phyloP scores from a whole-genome alignment of 805 yeast genomes.

The Candida sakaeoensis region DNA sequence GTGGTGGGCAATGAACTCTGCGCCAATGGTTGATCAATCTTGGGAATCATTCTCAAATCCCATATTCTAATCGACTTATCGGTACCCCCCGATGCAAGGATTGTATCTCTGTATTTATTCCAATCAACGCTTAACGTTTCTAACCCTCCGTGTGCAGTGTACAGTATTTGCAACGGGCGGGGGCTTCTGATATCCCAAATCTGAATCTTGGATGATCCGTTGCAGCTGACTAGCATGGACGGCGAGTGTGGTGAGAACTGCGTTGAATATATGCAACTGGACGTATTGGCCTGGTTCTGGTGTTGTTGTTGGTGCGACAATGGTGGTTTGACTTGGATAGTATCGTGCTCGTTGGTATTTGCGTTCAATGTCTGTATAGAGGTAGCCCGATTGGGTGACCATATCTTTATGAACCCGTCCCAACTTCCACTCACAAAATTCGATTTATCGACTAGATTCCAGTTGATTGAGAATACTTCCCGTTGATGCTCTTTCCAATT shows the following conservation, averaged over 20 bases:
- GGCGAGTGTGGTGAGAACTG: slow-evolving; percentile 84
- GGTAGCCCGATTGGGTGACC: slow-evolving; percentile 61
- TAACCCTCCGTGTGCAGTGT: slow-evolving; percentile 72
- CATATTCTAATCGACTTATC: slow-evolving; percentile 81
- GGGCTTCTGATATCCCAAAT: slow-evolving; percentile 80
- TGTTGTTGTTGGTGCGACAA: slow-evolving; percentile 35
- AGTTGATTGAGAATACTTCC: slow-evolving; percentile 70
- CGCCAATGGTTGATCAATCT: slow-evolving; percentile 31
- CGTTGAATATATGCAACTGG: slow-evolving; percentile 75
- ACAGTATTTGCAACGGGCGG: slow-evolving; percentile 55
- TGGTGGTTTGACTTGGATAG: slow-evolving; percentile 25
- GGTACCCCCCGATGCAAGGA: slow-evolving; percentile 88
- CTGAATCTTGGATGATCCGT: slow-evolving; percentile 69
- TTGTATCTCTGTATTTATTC: slow-evolving; percentile 80
- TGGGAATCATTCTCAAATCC: slow-evolving; percentile 75
- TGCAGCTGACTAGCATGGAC: slow-evolving; percentile 61
- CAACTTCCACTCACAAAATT: slow-evolving; percentile 78
- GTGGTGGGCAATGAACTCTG: slow-evolving; percentile 36
- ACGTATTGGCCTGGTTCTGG: slow-evolving; percentile 29
- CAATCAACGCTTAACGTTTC: slow-evolving; percentile 83
- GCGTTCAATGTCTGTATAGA: slow-evolving; percentile 55
- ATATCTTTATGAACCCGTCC: slow-evolving; percentile 85
- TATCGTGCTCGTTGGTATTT: slow-evolving; percentile 11
- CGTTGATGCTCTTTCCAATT: slow-evolving; percentile 73
- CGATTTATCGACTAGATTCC: slow-evolving; percentile 69